Conservation (phyloP, 2,329 filamentous ascomycete species). For the Didymella glomerata region DNA sequence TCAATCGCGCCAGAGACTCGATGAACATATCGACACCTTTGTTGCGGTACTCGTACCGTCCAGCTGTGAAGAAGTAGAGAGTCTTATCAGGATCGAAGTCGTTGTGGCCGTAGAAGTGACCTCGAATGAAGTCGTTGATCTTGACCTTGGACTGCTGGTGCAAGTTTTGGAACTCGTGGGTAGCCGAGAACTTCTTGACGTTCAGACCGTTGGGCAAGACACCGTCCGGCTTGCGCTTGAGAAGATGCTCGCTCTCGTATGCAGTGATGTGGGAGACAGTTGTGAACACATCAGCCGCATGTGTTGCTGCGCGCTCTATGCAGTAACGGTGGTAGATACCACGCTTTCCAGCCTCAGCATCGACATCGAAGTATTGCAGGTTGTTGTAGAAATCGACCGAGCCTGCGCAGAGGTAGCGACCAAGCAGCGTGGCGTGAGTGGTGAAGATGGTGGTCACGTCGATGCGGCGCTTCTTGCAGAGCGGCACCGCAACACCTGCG, state of each 20-base stretch:
- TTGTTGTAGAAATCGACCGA: constrained; percentile 99
- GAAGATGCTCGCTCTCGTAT: constrained; percentile 95
- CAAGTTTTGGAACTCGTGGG: constrained; percentile 98
- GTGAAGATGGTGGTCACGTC: constrained; percentile 99
- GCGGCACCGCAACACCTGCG: constrained; percentile 87
- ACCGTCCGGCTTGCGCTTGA: constrained; percentile 97
- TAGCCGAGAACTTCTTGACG: constrained; percentile 97
- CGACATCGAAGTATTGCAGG: constrained; percentile 94
- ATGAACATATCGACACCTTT: constrained; percentile 99
- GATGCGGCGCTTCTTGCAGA: constrained; percentile 92
- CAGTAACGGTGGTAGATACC: constrained; percentile 99
- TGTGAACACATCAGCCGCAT: constrained; percentile 95
- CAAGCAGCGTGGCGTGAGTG: constrained; percentile 93
- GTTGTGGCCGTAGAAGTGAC: constrained; percentile 98
- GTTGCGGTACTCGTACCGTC: constrained; percentile 96
- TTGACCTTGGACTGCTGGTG: constrained; percentile 97
- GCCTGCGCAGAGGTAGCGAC: constrained; percentile 94
- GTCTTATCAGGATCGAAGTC: constrained; percentile 98
- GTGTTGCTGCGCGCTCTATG: constrained; percentile 92
- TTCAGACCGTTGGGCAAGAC: constrained; percentile 97
- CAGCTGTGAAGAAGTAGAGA: constrained; percentile 95
- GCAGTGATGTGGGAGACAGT: constrained; percentile 99
- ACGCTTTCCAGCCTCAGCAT: constrained; percentile 94
- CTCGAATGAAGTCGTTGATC: constrained; percentile 97
- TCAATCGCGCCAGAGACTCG: constrained; percentile 90